Evolutionary conservation across 2,329 filamentous ascomycete species (phyloP).

Genomic region (Pseudocercospora cruenta): DNA sequence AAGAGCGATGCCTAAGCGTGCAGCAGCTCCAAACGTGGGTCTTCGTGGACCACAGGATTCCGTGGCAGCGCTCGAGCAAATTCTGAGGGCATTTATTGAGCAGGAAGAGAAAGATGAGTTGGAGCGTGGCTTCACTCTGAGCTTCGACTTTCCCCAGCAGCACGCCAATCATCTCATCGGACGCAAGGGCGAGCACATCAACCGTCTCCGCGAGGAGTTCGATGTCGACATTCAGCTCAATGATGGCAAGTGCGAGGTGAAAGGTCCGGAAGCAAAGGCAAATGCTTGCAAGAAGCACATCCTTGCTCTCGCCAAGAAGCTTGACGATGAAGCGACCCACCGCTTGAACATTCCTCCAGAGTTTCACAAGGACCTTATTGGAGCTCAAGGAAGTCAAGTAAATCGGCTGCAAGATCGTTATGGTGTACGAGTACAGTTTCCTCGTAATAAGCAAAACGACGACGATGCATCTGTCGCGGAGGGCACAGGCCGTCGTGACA

Average conservation of each 20-base stretch:
- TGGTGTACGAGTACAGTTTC: constrained; percentile 94
- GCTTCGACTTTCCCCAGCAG: constrained; percentile 93
- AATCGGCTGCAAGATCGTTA: constrained; percentile 91
- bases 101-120: constrained; percentile 92
- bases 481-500: constrained; percentile 63
- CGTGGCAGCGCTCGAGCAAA: constrained; percentile 72
- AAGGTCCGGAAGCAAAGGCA: constrained; percentile 92
- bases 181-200: constrained; percentile 69
- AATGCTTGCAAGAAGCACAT: constrained; percentile 86
- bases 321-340: constrained; percentile 89
- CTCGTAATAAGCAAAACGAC: constrained; percentile 60
- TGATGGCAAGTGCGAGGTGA: constrained; percentile 92
- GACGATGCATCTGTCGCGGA: constrained; percentile 74
- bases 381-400: constrained; percentile 82
- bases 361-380: constrained; percentile 93
- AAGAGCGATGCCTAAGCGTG: constrained; percentile 48
- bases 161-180: constrained; percentile 84
- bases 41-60: constrained; percentile 76
- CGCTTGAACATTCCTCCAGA: constrained; percentile 88
- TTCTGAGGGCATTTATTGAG: constrained; percentile 77
- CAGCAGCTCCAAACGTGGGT: constrained; percentile 58
- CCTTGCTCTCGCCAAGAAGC: constrained; percentile 72
- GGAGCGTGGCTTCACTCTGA: constrained; percentile 82
- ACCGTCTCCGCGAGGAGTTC: constrained; percentile 69
- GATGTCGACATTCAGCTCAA: constrained; percentile 84